Conservation (phyloP, 2,329 filamentous ascomycete genomes). For the Raffaelea arxii region DNA sequence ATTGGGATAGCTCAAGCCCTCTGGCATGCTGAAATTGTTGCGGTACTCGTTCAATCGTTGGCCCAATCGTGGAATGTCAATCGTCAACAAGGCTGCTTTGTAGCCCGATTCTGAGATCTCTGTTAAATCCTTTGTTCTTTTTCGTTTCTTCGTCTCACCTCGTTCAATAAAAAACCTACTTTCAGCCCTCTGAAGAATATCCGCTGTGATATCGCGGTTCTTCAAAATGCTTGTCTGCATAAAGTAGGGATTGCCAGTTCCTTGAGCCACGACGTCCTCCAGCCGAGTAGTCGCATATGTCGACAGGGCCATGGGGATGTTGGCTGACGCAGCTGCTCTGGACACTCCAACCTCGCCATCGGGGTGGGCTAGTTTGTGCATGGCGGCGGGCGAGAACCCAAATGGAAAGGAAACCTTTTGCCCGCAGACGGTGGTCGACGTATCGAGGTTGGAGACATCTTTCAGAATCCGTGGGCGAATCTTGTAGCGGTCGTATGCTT, state of each 20-base stretch:
- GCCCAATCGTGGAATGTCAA: constrained; percentile 43
- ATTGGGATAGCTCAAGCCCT: constrained; percentile 23
- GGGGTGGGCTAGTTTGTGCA: constrained; percentile 40
- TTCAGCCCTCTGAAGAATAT: constrained; percentile 21
- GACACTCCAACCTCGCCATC: constrained; percentile 41
- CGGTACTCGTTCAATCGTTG: constrained; percentile 42
- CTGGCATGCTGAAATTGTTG: constrained; percentile 38
- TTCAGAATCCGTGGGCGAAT: constrained; percentile 34
- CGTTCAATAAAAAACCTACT: constrained; percentile 1
- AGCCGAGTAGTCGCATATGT: constrained; percentile 34
- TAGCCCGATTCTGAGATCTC: constrained; percentile 1
- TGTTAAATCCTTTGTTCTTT: too few species aligned
- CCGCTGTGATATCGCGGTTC: constrained; percentile 30
- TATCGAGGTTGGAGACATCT: neutral
- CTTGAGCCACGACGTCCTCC: constrained; percentile 33
- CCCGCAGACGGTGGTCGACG: constrained; percentile 32
- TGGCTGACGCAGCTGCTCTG: constrained; percentile 30
- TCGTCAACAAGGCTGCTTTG: constrained; percentile 35
- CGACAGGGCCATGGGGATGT: constrained; percentile 37
- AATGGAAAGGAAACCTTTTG: constrained; percentile 34
- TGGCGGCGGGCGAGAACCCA: constrained; percentile 42
- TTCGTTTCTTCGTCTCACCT: too few species aligned
- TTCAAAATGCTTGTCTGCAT: constrained; percentile 45
- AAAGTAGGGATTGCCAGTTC: constrained; percentile 30
- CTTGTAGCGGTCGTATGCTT: constrained; percentile 39